Evolutionary conservation across 2,329 filamentous ascomycete genomes (phyloP), one percentile per base, ranked within the genome.

Genomic region (Aspergillus sp.): DNA sequence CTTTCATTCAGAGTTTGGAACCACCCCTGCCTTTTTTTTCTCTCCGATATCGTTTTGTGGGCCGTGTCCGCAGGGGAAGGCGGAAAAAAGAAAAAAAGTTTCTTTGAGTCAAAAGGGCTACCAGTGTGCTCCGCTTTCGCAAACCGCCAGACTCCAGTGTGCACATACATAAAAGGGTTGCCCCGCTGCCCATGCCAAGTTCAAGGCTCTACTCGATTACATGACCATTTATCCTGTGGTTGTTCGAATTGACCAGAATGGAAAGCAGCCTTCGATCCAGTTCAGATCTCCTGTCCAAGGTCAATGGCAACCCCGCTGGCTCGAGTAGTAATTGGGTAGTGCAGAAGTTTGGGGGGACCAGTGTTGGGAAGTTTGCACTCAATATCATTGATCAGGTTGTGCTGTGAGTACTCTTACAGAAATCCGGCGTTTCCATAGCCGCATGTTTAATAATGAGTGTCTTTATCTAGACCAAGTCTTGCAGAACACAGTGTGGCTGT

Each of bases 331-430:
- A 74, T 51, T 95, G 90, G 90, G 77, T 95, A 28, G 86, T 96
- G 40, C 90, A 95, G 67, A 96, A 96, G 69, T 95, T 95, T 67
- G 90, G 90, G 50, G 91, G 91, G 40, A 98, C 91, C 41, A 95
- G 88, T 62, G 87, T 97, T 40, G 93, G 91, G 57, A 97, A 97
- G 71, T 95, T 95, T 59, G 85, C 90, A 41, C 78, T 81, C 55
- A 85, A 85, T 64, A 85, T 87, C 57, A 81, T 83, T 27, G 76
- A 82, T 54, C 78, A 86, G 58, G 88, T 91, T 61, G 79, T 90
- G 53, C 72, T 73, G 76, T 80, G 68, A 64, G 68, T 54, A 42
- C 44, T 51, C 19, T 19, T 19, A 19, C 19, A 19, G 19, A 4
- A 19, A 19, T 19, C 19, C 19, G 19, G 4, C 19, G 4, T 19